A percentile compares a stretch with the other conserved stretches of the same genome.
phyloP scores from a whole-genome alignment of 2,329 filamentous ascomycete species.

The Pseudofabraea citricarpa region DNA sequence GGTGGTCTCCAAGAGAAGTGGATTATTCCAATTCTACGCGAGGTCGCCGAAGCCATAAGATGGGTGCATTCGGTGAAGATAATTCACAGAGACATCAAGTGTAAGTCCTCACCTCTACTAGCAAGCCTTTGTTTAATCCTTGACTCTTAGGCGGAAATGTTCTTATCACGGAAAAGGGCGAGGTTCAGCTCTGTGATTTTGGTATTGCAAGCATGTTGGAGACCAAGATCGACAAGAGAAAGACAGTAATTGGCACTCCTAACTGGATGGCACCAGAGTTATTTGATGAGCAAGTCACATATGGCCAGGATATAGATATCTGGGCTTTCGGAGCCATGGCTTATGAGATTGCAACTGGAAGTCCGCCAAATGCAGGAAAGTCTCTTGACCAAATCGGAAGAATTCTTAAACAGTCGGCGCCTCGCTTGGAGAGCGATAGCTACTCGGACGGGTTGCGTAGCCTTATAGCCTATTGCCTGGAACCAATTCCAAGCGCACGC shows the following conservation, averaged over 20 bases:
- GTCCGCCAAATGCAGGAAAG: constrained; percentile 63
- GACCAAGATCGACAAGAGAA: constrained; percentile 69
- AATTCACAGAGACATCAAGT: constrained; percentile 69
- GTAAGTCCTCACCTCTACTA: constrained; percentile 26
- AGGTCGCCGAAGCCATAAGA: constrained; percentile 60
- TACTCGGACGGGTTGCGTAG: constrained; percentile 66
- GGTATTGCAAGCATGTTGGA: constrained; percentile 77
- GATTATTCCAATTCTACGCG: constrained; percentile 63
- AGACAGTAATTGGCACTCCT: constrained; percentile 76
- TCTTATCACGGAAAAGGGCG: constrained; percentile 69
- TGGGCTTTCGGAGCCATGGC: constrained; percentile 83
- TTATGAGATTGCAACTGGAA: constrained; percentile 74
- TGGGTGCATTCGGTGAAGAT: constrained; percentile 67
- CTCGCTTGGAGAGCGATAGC: constrained; percentile 64
- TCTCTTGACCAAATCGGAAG: constrained; percentile 42
- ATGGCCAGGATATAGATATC: constrained; percentile 72
- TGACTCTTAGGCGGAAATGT: constrained; percentile 63
- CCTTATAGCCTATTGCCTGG: constrained; percentile 69
- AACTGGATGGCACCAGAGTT: constrained; percentile 87
- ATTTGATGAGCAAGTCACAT: constrained; percentile 58
- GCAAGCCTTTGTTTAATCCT: too few relatives aligned
- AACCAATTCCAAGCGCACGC: constrained; percentile 61
- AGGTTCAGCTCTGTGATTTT: constrained; percentile 80
- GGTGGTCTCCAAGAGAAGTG: constrained; percentile 65
- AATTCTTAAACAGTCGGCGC: constrained; percentile 56